A percentile compares a stretch with the other conserved stretches of the same genome.
Evolutionary conservation across 2,329 filamentous ascomycete species (phyloP).

Genomic region (Pseudogymnoascus verrucosus): DNA sequence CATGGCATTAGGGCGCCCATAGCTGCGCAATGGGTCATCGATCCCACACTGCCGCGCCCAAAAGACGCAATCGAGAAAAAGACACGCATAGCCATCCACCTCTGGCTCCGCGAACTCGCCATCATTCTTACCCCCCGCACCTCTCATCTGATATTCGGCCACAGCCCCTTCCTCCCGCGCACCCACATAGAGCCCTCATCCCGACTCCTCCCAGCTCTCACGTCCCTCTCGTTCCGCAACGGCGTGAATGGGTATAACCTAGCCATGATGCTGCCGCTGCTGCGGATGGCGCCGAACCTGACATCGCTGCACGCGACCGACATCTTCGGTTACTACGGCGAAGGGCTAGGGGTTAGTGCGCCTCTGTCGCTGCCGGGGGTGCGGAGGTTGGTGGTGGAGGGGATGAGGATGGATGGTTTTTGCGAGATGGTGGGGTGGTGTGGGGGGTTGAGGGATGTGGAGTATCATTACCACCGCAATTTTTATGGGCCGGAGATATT

Average conservation of each 20-base stretch:
- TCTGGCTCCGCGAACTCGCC: neutral
- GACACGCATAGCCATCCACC: neutral
- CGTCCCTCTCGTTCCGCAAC: neutral
- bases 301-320: neutral
- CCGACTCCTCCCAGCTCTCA: neutral
- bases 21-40: neutral
- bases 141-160: neutral
- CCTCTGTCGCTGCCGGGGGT: neutral
- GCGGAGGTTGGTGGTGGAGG: neutral
- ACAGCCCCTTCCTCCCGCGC: neutral
- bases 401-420: neutral
- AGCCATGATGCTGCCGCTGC: neutral
- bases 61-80: neutral
- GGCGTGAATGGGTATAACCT: neutral
- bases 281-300: neutral
- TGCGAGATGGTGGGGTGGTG: neutral
- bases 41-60: neutral
- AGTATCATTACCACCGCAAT: neutral
- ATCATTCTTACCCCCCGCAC: neutral
- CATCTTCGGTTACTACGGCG: neutral
- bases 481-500: neutral
- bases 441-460: neutral
- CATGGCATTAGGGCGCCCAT: neutral
- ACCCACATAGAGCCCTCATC: neutral
- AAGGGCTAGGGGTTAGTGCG: neutral